phyloP scores from a whole-genome alignment of 2,329 filamentous ascomycete species.

The Penicillium sp. region DNA sequence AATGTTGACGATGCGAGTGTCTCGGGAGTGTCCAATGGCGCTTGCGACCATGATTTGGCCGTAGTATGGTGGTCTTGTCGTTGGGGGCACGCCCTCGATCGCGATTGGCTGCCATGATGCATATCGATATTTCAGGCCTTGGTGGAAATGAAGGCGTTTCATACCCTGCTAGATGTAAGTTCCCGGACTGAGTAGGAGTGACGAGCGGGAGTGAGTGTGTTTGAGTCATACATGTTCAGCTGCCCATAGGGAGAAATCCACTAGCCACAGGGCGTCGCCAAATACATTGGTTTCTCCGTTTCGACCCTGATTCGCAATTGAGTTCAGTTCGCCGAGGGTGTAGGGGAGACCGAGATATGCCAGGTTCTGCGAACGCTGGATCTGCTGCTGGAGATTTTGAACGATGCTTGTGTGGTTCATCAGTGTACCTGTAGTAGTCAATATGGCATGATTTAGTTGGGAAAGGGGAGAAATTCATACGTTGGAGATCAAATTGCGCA shows the following conservation, averaged over 20 bases:
- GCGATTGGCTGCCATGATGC: conserved; percentile 21
- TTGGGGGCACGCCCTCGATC: conserved; percentile 8
- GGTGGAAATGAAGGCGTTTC: conserved; percentile 20
- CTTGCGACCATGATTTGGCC: conserved; percentile 21
- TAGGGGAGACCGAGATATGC: conserved; percentile 16
- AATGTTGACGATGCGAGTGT: conserved; percentile 14
- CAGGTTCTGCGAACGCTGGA: conserved; percentile 12
- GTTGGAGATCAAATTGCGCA: conserved; percentile 1
- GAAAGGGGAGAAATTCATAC: not conserved
- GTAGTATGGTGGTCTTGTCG: conserved; percentile 18
- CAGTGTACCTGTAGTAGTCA: not conserved
- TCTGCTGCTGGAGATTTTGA: conserved; percentile 7
- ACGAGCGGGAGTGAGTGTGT: not conserved
- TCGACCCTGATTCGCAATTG: conserved; percentile 16
- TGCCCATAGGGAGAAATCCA: conserved; percentile 21
- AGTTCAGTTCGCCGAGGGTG: conserved; percentile 16
- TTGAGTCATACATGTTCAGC: conserved; percentile 13
- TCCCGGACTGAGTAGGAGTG: too few relatives aligned
- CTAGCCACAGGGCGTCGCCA: conserved; percentile 19
- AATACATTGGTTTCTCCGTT: conserved; percentile 16
- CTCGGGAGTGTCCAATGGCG: conserved; percentile 1
- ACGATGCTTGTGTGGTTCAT: conserved; percentile 24
- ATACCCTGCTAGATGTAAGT: conserved; percentile 8
- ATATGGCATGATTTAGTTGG: not conserved
- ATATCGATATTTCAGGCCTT: conserved; percentile 23